Evolutionary conservation across 208 protist species (phyloP).

Genomic region (Wallacemonas sp.): DNA sequence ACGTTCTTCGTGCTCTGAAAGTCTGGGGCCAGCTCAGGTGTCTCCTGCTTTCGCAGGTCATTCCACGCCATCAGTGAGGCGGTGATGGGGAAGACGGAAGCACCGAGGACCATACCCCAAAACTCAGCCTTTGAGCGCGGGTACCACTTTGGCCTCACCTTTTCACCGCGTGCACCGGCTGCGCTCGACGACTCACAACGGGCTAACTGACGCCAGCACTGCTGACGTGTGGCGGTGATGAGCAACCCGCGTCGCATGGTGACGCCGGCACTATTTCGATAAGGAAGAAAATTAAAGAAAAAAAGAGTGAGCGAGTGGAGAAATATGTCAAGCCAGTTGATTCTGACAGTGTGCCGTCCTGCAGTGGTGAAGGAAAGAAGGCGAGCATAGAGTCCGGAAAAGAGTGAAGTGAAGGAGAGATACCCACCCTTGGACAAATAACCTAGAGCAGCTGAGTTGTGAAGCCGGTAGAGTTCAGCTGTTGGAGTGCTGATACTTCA

Average conservation of each 20-base stretch:
- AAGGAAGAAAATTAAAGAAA: conserved; percentile 1
- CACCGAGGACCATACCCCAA: conserved; percentile 47
- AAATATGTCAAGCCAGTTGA: no score
- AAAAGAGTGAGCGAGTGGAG: no score
- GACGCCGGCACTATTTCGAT: not conserved
- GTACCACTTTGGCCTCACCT: conserved; percentile 19
- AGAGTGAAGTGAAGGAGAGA: no score
- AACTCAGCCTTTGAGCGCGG: conserved; percentile 69
- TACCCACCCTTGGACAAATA: no score
- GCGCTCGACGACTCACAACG: not conserved
- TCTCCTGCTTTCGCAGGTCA: conserved; percentile 28
- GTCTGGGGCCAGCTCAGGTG: conserved; percentile 35
- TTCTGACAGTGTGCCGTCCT: no score
- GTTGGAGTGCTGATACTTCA: no score
- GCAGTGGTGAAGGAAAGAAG: no score
- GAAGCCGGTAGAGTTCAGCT: no score
- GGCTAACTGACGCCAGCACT: not conserved
- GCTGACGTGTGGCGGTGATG: not conserved
- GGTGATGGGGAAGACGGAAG: conserved; percentile 54
- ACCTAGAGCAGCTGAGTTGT: no score
- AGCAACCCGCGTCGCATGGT: conserved; percentile 1
- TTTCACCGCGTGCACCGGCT: not conserved
- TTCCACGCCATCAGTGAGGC: conserved; percentile 48
- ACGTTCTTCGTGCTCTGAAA: conserved; percentile 46
- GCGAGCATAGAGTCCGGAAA: no score